A percentile compares a stretch with the other conserved stretches of the same genome.
These are phyloP conservation scores for Colletotrichum somersetense DNA, from an alignment of 2,329 filamentous ascomycete genomes.

Conservation along the genomic window DNA sequence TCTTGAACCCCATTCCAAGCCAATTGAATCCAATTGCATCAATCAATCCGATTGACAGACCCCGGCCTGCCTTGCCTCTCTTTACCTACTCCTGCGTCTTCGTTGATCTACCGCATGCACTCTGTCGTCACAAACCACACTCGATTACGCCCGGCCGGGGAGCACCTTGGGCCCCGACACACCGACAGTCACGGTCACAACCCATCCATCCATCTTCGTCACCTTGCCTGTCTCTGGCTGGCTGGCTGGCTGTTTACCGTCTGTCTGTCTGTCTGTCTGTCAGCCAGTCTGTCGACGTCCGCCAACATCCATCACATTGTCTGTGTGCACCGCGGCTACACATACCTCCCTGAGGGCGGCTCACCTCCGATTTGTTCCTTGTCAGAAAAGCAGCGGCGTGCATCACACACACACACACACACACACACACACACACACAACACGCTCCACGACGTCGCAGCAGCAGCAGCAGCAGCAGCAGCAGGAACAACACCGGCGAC, in stretches of 20 bases:
- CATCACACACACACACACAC: neutral
- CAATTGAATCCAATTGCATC: too few species aligned
- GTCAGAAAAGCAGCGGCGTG: slow-evolving; percentile 8
- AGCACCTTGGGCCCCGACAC: neutral
- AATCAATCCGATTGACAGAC: too few species aligned
- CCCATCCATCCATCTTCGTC: neutral
- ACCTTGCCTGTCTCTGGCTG: slow-evolving; percentile 20
- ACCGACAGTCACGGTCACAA: neutral
- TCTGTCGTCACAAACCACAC: slow-evolving; percentile 16
- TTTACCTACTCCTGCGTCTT: neutral
- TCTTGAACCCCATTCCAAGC: too few species aligned
- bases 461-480: neutral
- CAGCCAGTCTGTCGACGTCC: slow-evolving; percentile 11
- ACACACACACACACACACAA: too few species aligned
- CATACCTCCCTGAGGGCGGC: neutral
- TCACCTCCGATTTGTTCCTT: slow-evolving; percentile 26
- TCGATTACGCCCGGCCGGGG: slow-evolving; percentile 7
- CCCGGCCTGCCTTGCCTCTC: neutral
- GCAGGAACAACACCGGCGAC: too few species aligned
- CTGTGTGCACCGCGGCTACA: slow-evolving; percentile 23
- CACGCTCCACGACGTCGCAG: neutral
- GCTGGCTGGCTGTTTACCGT: too few species aligned
- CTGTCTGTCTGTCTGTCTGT: too few species aligned
- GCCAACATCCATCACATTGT: slow-evolving; percentile 4
- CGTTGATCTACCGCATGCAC: neutral